Conservation (phyloP, 169 alveolate genomes). For the Plasmodium inui region DNA sequence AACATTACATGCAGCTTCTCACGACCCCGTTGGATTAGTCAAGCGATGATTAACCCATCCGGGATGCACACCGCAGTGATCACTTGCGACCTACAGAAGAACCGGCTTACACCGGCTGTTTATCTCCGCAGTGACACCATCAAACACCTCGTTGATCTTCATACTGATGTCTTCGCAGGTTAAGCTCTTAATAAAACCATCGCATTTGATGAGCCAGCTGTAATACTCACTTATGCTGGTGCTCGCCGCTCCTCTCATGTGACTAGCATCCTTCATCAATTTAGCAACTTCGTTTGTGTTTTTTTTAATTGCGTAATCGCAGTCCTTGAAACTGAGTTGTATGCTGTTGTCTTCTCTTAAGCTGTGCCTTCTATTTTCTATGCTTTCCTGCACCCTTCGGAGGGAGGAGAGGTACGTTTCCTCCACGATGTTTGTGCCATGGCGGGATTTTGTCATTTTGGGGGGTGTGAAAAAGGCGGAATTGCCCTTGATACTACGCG, state of each 20-base stretch:
- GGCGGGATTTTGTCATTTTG: constrained; percentile 29
- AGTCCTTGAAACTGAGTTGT: constrained; percentile 43
- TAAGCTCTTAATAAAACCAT: constrained; percentile 18
- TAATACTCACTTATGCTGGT: constrained; percentile 33
- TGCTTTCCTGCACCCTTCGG: constrained; percentile 20
- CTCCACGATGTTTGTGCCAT: background rate
- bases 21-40: no score
- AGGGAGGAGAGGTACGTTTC: constrained; percentile 28
- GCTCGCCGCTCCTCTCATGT: constrained; percentile 41
- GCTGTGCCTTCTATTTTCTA: background rate
- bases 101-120: constrained; percentile 58
- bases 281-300: constrained; percentile 53
- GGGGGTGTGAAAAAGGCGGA: background rate
- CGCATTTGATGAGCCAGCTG: constrained; percentile 39
- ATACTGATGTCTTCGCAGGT: constrained; percentile 23
- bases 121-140: constrained; percentile 25
- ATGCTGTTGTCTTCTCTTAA: constrained; percentile 41
- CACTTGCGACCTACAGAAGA: background rate
- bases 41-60: background rate
- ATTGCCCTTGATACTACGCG: background rate
- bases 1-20: no score
- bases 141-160: constrained; percentile 20
- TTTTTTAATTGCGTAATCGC: constrained; percentile 31
- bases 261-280: constrained; percentile 54
- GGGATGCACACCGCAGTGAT: background rate